These are phyloP conservation scores for Trichomonas tenax DNA, from an alignment of 208 protist genomes.

Conservation along the genomic window DNA sequence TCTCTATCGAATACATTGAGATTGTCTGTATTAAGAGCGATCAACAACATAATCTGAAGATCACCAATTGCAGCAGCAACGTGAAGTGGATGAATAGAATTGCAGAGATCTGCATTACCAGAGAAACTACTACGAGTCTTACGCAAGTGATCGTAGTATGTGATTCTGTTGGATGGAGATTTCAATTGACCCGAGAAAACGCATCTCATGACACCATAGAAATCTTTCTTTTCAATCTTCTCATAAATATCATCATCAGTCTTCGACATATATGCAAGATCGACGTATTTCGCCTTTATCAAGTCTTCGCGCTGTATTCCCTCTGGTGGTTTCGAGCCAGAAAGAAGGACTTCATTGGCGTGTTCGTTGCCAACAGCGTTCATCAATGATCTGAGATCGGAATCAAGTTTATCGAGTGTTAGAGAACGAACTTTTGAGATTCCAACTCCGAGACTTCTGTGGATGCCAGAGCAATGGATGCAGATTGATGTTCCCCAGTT, in stretches of 20 bases:
- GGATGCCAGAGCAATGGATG: constrained; percentile 40
- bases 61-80: not conserved
- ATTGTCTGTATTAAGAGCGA: not conserved
- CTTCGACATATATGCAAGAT: not conserved
- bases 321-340: not conserved
- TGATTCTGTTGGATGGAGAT: no score
- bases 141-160: no score
- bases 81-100: not conserved
- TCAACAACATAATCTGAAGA: not conserved
- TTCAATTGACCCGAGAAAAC: not conserved
- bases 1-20: not conserved
- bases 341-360: constrained; percentile 30
- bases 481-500: constrained; percentile 42
- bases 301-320: not conserved
- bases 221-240: not conserved
- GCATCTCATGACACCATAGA: not conserved
- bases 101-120: no score
- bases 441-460: constrained; percentile 32
- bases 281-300: constrained; percentile 21
- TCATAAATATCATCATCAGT: not conserved
- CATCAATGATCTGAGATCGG: constrained; percentile 20
- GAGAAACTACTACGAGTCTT: no score
- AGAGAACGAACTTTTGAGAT: constrained; percentile 41
- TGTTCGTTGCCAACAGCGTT: constrained; percentile 26
- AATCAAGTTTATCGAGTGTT: constrained; percentile 30